Evolutionary conservation across 257 asterid genomes (phyloP).

Genomic region (Craterostigma plantagineum): DNA sequence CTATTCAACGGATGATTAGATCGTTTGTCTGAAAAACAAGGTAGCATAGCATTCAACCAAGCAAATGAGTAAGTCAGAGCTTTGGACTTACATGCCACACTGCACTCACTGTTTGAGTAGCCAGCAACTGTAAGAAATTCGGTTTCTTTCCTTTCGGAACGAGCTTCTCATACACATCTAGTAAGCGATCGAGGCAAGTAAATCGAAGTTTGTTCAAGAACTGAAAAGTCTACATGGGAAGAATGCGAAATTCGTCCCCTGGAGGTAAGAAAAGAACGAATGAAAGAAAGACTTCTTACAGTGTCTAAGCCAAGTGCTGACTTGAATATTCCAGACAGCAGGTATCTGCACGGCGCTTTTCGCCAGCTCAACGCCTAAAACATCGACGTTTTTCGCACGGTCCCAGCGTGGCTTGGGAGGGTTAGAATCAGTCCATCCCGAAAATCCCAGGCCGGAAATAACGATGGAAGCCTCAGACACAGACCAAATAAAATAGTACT

Average conservation of each 20-base stretch:
- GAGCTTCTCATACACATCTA: constrained; percentile 84
- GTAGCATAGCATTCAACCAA: no score
- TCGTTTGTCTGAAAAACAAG: no score
- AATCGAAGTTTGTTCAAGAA: no score
- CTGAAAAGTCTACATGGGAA: no score
- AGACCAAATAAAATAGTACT: constrained; percentile 96
- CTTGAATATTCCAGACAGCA: constrained; percentile 95
- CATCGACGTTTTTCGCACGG: constrained; percentile 85
- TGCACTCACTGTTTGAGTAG: constrained; percentile 86
- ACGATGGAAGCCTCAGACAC: constrained; percentile 83
- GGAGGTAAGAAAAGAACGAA: no score
- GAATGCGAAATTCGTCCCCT: no score
- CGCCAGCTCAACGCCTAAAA: constrained; percentile 85
- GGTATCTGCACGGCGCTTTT: constrained; percentile 85
- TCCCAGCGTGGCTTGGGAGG: constrained; percentile 74
- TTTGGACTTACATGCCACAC: constrained; percentile 78
- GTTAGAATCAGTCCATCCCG: constrained; percentile 81
- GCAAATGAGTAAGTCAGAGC: no score
- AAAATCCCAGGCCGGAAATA: constrained; percentile 89
- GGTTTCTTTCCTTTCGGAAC: constrained; percentile 63
- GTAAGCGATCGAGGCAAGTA: neutral
- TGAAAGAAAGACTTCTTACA: constrained; percentile 33
- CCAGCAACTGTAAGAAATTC: constrained; percentile 84
- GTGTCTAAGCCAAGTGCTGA: constrained; percentile 99
- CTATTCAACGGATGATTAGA: neutral